Base-by-base conservation (phyloP, 176 grass and related monocot species). In the Eragrostis curvula region DNA sequence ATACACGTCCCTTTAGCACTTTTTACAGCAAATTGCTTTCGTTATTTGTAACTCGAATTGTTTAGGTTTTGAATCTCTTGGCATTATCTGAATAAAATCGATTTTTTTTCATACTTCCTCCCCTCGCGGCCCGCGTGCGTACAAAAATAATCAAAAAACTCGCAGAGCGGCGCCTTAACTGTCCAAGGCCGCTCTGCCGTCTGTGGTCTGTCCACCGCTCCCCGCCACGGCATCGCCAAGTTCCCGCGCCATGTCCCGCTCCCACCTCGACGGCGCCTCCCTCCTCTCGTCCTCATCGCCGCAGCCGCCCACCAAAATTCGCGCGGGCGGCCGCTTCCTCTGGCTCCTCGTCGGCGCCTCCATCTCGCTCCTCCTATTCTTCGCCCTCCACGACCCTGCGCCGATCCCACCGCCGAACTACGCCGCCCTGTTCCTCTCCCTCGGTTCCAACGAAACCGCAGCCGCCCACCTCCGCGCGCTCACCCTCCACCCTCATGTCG, bases 401-500 rank as follows among this genome's bases (percentile, higher is more conserved):
- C 66, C 36, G 27, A 74, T 39, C 25, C 32, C 32, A 7, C 3
- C 29, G 17, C 81, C 81, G 0, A 88, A 91, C 43, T 95, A 93
- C 70, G 74, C 52, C 71, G 57, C 84, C 48, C 86, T 91, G 73
- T 90, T 97, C 85, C 83, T 97, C 68, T 76, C 89, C 56, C 73
- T 97, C 73, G 68, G 75, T 21, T 85, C 85, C 80, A 97, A 94
- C 85, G 77, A 82, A 63, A 94, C 95, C 73, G 85, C 92, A 7
- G 90, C 94, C 16, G 11, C 58, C 27, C 92, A 97, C 80, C 95
- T 94, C 73, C 85, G 64, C 68, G 89, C 74, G 12, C 87, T 94
- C 85, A 94, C 95, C 10, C 71, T 67, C 71, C 87, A 81, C 83
- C 95, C 95, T 2, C 95, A 97, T 87, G 86, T 94, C 77, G 85